These are phyloP conservation scores for Sporisorium graminicola DNA, from an alignment of 1,284 basidiomycete genomes.

Conservation along the genomic window DNA sequence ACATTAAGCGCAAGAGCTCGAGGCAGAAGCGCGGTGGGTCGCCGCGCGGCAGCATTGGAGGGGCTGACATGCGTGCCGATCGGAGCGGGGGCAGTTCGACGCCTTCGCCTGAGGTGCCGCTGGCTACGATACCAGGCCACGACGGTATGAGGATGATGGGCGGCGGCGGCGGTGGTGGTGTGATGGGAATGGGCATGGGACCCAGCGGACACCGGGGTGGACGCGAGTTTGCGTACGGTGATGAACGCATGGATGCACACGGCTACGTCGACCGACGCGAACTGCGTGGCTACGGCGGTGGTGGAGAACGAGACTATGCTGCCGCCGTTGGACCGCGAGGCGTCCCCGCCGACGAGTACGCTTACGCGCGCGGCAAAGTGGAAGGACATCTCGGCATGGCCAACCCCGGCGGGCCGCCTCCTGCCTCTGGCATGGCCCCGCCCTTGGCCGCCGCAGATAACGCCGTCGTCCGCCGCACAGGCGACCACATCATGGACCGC, in stretches of 20 bases:
- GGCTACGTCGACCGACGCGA: constrained; percentile 33
- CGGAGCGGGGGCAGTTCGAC: constrained; percentile 49
- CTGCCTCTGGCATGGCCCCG: constrained; percentile 11
- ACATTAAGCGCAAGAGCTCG: constrained; percentile 65
- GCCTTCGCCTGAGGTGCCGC: constrained; percentile 47
- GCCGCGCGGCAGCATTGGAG: constrained; percentile 39
- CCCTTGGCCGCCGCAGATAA: constrained; percentile 1
- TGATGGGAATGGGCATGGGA: constrained; percentile 22
- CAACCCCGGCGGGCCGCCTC: constrained; percentile 9
- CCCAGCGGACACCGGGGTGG: constrained; percentile 16
- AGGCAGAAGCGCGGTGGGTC: constrained; percentile 53
- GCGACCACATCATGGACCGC: constrained; percentile 23
- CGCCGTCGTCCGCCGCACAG: constrained; percentile 14
- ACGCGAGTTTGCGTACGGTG: constrained; percentile 33
- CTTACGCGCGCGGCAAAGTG: constrained; percentile 37
- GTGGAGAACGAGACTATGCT: constrained; percentile 19
- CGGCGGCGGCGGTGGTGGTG: constrained; percentile 1
- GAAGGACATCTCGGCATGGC: constrained; percentile 14
- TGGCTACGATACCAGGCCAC: constrained; percentile 39
- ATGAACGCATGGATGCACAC: constrained; percentile 36
- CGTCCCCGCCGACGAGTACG: constrained; percentile 27
- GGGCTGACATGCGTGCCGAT: constrained; percentile 37
- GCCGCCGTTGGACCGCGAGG: constrained; percentile 9
- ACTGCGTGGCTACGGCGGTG: constrained; percentile 16
- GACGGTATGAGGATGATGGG: constrained; percentile 33